Percentiles rank a stretch among this genome's conserved stretches.
Conservation (phyloP, 139 green algal genomes). For the Zygnema circumcarinatum region DNA sequence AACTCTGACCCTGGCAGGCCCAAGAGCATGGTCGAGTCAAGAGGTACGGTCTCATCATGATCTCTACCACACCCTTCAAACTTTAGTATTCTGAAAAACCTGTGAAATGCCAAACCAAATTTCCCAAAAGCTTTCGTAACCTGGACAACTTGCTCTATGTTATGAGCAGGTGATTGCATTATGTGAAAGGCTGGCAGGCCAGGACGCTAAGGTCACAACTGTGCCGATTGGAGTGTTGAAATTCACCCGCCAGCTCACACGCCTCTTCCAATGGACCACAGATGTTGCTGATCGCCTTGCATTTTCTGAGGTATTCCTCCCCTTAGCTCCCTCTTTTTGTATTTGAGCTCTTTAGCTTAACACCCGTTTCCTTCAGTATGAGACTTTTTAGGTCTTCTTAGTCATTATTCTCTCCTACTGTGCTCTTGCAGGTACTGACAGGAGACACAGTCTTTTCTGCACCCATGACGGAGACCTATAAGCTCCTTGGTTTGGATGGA, state of each 20-base stretch:
- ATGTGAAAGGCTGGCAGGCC: slow-evolving; percentile 87
- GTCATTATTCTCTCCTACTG: no score
- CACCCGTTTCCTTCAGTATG: no score
- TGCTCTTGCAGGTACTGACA: slow-evolving; percentile 79
- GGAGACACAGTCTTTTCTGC: slow-evolving; percentile 85
- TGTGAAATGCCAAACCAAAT: no score
- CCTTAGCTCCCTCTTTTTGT: no score
- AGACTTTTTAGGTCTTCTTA: no score
- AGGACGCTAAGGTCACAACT: slow-evolving; percentile 81
- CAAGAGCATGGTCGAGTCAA: slow-evolving; percentile 84
- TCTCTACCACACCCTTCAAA: no score
- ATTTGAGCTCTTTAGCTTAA: no score
- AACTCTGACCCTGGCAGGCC: slow-evolving; percentile 90
- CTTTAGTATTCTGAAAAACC: no score
- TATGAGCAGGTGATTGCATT: slow-evolving; percentile 65
- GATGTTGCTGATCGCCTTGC: slow-evolving; percentile 92
- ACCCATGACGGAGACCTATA: slow-evolving; percentile 92
- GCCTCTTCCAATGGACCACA: slow-evolving; percentile 86
- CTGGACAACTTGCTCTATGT: no score
- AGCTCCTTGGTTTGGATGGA: slow-evolving; percentile 85
- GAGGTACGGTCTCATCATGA: no score
- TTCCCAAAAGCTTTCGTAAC: no score
- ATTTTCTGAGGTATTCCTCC: slow-evolving; percentile 61
- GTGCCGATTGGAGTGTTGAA: slow-evolving; percentile 92
- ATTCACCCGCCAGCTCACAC: slow-evolving; percentile 77